Base-by-base conservation (phyloP, 345 rosid genomes). In the Eucalyptus marginata region DNA sequence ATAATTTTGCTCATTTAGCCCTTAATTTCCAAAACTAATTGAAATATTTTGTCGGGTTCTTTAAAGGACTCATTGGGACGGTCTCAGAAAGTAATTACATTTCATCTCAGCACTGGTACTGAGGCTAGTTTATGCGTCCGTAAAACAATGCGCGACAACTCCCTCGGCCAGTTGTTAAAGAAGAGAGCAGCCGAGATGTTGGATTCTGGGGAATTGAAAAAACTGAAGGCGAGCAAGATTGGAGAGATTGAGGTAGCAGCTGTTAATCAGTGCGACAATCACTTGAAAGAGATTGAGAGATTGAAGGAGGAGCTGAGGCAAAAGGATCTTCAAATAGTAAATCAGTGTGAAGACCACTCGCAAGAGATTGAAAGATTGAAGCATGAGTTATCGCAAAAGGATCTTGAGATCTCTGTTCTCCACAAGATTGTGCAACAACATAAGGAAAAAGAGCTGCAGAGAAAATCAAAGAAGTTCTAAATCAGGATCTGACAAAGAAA, bases 31-130 rank as follows among this genome's bases (percentile, higher is more conserved):
- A 5, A 84, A 47, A 85, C 56, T 85, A 27, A 85, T 29, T 49
- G 36, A 85, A 29, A n/a, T 14, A 49, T 52, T 86, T 49, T 86
- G 87, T 52, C 2, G 27, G 43, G 29, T 76, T 36, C 27, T 2
- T 59, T 90, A 71, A 91, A 97, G 99, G 99, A 97, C 90, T 89
- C 90, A 20, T 59, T 7, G 51, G 99, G 99, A 11, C 92, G 92
- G 66, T 93, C 92, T 6, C 97, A 96, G 90, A 97, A 97, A 88
- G 88, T 91, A 87, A 90, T 93, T 33, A 86, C 44, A 83, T 90
- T 94, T 86, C 87, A 90, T 89, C 88, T 91, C 68, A 91, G 89
- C 46, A 88, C 90, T 1, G 97, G 95, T 49, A 64, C 33, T 49
- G 86, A n/a, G 86, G 94, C 91, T 88, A 86, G 89, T 29, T 5